Evolutionary conservation across 805 yeast species (phyloP), one percentile per base, ranked within the genome.

Genomic region (Metschnikowia baotianmanensis): DNA sequence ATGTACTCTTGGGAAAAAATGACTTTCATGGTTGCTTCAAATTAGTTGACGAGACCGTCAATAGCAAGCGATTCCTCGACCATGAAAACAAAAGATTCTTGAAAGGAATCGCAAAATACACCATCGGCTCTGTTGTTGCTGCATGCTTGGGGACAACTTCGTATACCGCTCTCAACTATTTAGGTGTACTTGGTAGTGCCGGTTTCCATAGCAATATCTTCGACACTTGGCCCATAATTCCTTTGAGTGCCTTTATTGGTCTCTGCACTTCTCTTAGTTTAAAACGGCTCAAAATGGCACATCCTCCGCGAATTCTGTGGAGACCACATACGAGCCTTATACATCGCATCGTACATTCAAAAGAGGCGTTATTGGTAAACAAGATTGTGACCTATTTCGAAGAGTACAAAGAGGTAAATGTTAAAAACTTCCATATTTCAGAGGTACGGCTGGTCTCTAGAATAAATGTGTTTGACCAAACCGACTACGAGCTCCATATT

Each of bases 321-420:
- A 39, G 75, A 29, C 56, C 57, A 5, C 64, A 71, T 38, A 61
- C 58, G 12, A 49, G 56, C 2, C 25, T 53, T 6, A 29, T 53
- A 18, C 51, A 62, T 42, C 62, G 65, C 13, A 48, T 51, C 20
- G 31, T 54, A 6, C 67, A 67, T 40, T 51, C 55, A 8, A 59
- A 60, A 9, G 74, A 69, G 43, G 46, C 68, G 6, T 31, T 56
- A 4, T 40, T 54, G 7, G 55, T 65, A 11, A 65, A 67, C 45
- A 57, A 59, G 37, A 59, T 70, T 19, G 55, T 71, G 40, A 59
- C 61, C 7, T 63, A 66, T 42, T 71, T 63, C 40, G 75, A 71
- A 47, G 76, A 71, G 52, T 56, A 61, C 43, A 62, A 62, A 41
- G 76, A 71, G 40, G 51, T 67, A 29, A 71, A 69, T 39, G 53